Evolutionary conservation across 148 eudicot species (phyloP).

Genomic region (Cornus florida): DNA sequence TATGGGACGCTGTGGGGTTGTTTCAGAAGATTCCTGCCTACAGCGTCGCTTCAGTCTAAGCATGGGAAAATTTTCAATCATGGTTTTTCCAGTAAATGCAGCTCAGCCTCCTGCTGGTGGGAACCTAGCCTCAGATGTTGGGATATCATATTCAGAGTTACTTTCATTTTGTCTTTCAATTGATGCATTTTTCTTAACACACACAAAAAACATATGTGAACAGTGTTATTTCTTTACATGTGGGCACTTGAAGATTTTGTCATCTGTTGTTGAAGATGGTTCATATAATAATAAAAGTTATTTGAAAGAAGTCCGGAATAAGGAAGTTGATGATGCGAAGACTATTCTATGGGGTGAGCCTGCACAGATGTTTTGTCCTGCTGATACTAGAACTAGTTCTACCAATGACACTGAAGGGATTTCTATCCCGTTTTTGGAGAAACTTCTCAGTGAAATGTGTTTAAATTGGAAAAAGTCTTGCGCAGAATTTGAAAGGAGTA

Average conservation of each 20-base stretch:
- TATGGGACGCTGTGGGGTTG: conserved; percentile 12
- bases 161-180: conserved; percentile 37
- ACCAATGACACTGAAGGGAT: conserved; percentile 21
- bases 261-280: conserved; percentile 33
- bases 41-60: conserved; percentile 41
- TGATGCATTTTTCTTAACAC: conserved; percentile 38
- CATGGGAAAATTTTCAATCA: conserved; percentile 50
- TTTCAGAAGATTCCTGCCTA: conserved; percentile 37
- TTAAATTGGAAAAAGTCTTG: conserved; percentile 47
- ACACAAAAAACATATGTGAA: conserved; percentile 46
- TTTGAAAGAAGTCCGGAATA: conserved; percentile 25
- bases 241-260: conserved; percentile 50
- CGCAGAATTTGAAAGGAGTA: conserved; percentile 40
- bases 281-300: conserved; percentile 18
- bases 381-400: conserved; percentile 18
- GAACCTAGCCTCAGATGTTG: conserved; percentile 25
- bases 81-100: conserved; percentile 38
- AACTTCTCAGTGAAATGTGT: conserved; percentile 44
- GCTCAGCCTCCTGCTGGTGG: conserved; percentile 26
- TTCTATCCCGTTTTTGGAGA: conserved; percentile 34
- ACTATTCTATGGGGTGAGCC: conserved; percentile 61
- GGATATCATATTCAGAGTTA: conserved; percentile 34
- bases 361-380: conserved; percentile 34
- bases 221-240: conserved; percentile 47
- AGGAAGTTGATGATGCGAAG: conserved; percentile 27